Base-by-base conservation (phyloP, 768 basidiomycete species). In the Collybia mongolica region DNA sequence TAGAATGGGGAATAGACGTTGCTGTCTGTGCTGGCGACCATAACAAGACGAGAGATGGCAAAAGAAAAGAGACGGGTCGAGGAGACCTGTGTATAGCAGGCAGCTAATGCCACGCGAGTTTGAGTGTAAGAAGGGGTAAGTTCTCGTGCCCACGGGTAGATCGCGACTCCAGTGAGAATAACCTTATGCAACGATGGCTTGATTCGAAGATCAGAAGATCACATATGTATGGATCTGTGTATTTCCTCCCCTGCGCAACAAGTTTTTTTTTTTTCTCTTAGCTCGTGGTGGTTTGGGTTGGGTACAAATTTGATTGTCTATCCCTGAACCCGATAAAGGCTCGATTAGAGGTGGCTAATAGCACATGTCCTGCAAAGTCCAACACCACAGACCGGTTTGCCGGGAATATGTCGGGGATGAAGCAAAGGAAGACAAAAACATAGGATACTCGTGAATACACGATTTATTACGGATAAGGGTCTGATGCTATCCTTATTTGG, bases 1-100 rank as follows among this genome's bases (percentile, higher is more conserved):
- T 77, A 77, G 66, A 82, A 83, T 15, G 82, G 77, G 11, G 81
- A 72, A 62, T 77, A 84, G 44, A 80, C 71, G 67, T 81, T 83
- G 68, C 72, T 69, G 68, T 71, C 72, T 44, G 72, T 53, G 61
- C 76, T 77, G 61, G 72, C 74, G 66, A 84, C 84, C 84, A 87
- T 86, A 57, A 57, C 58, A 52, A n/a, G 60, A 57, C 46, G 53
- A 50, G 53, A 50, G 53, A 63, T 64, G 66, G 64, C 59, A 67
- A 55, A 53, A 60, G 54, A 59, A 56, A 56, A 44, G 47, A 60
- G 61, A 48, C 37, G 52, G 57, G 56, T 50, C 39, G 57, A 55
- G 48, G 52, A 38, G 12, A 35, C 35, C 46, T 50, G 57, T 60
- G 58, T 51, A 41, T 53, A 38, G 52, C 60, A 64, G 64, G 66